Percentiles rank a stretch among this genome's conserved stretches.
These are phyloP conservation scores for Sporothrix brunneoviolacea DNA, from an alignment of 2,329 filamentous ascomycete species.

Conservation along the genomic window DNA sequence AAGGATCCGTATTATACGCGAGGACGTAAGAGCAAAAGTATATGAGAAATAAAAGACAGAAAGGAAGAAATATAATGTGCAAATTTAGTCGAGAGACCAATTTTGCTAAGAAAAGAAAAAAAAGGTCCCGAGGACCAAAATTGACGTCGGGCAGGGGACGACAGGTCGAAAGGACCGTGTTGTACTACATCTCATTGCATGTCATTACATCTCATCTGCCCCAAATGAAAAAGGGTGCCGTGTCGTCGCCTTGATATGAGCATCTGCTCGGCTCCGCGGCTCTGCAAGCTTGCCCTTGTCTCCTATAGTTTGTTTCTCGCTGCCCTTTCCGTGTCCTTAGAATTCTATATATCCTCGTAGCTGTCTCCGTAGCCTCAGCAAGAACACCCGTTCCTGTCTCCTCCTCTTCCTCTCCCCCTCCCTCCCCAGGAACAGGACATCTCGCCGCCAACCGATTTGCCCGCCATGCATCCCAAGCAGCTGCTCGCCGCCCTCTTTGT, in stretches of 20 bases:
- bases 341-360: no score
- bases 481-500: conserved; percentile 11
- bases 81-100: no score
- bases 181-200: no score
- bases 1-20: not conserved
- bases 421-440: not conserved
- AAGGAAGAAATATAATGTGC: no score
- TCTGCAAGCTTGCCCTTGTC: not conserved
- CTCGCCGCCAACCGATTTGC: no score
- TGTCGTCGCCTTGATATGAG: not conserved
- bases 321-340: no score
- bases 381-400: not conserved
- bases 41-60: not conserved
- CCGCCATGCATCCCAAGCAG: conserved; percentile 9
- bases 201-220: not conserved
- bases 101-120: no score
- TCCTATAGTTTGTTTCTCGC: no score
- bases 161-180: no score
- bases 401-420: not conserved
- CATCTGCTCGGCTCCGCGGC: conserved; percentile 4
- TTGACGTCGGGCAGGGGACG: no score
- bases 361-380: not conserved
- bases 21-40: not conserved
- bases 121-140: no score
- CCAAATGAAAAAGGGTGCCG: not conserved